Evolutionary conservation across 495 filamentous ascomycete genomes (phyloP).

Genomic region (Aspergillus baeticus): DNA sequence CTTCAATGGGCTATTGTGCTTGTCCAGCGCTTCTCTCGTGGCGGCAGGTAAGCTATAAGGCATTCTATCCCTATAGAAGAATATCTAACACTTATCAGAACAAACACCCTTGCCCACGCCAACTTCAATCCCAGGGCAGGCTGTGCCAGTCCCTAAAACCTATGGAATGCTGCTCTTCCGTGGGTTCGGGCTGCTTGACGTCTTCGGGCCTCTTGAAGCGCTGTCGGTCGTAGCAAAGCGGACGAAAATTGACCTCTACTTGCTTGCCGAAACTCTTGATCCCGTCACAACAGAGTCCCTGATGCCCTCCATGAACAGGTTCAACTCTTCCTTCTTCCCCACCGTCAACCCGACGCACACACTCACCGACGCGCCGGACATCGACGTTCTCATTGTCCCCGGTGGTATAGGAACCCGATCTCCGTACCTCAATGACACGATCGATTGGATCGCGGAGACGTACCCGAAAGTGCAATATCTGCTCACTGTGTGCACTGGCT

Average conservation of each 20-base stretch:
- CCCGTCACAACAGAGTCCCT: background rate
- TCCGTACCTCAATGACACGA: constrained; percentile 23
- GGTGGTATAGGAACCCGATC: constrained; percentile 57
- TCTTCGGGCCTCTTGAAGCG: constrained; percentile 14
- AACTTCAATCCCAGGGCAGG: too few species aligned
- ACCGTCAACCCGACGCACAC: constrained; percentile 62
- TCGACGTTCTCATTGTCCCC: constrained; percentile 68
- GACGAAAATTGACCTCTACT: constrained; percentile 1
- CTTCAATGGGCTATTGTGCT: too few species aligned
- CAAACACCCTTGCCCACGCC: too few species aligned
- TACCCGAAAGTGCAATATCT: constrained; percentile 53
- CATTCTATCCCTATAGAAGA: too few species aligned
- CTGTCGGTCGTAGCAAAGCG: background rate
- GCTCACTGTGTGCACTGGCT: constrained; percentile 62
- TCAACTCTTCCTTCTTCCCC: constrained; percentile 32
- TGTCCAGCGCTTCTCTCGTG: too few species aligned
- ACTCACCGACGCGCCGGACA: constrained; percentile 33
- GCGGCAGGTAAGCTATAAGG: too few species aligned
- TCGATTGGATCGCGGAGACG: constrained; percentile 43
- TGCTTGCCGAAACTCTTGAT: constrained; percentile 5
- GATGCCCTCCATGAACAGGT: background rate
- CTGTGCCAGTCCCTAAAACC: background rate
- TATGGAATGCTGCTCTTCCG: constrained; percentile 10
- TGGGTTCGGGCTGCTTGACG: constrained; percentile 8
- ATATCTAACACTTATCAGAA: too few species aligned